Evolutionary conservation across 441 rosid species (phyloP).

Genomic region (Heliophila coronopifolia): DNA sequence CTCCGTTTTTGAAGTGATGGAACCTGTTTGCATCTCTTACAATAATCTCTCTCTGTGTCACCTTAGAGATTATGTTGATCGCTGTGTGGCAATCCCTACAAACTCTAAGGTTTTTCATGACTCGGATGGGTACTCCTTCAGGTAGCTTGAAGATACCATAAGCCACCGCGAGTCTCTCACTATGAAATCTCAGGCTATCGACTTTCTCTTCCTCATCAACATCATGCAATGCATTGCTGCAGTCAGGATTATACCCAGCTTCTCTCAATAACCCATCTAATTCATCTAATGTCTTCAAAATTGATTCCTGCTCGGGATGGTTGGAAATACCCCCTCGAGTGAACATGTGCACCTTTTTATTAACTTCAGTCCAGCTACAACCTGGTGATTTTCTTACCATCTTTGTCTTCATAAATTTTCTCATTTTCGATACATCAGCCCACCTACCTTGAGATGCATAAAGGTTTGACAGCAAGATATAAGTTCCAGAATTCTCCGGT

Average conservation of each 20-base stretch:
- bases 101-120: slow-evolving; percentile 61
- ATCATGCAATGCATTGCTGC: slow-evolving; percentile 59
- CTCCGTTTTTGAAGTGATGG: slow-evolving; percentile 56
- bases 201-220: slow-evolving; percentile 65
- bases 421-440: slow-evolving; percentile 42
- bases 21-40: slow-evolving; percentile 64
- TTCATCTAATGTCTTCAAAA: slow-evolving; percentile 40
- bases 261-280: slow-evolving; percentile 47
- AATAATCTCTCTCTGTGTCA: slow-evolving; percentile 50
- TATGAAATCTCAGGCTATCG: slow-evolving; percentile 45
- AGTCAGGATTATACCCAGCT: slow-evolving; percentile 58
- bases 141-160: slow-evolving; percentile 59
- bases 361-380: slow-evolving; percentile 60
- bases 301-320: slow-evolving; percentile 46
- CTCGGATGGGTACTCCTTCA: slow-evolving; percentile 49
- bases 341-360: slow-evolving; percentile 54
- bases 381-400: slow-evolving; percentile 54
- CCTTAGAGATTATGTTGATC: slow-evolving; percentile 51
- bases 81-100: slow-evolving; percentile 64
- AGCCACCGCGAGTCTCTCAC: slow-evolving; percentile 60
- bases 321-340: slow-evolving; percentile 36
- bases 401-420: slow-evolving; percentile 42
- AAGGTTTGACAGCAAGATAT: slow-evolving; percentile 50
- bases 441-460: slow-evolving; percentile 60
- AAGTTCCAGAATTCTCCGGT: slow-evolving; percentile 55